Conservation (phyloP, 2,329 filamentous ascomycete genomes). For the Hypoxylon sp. region DNA sequence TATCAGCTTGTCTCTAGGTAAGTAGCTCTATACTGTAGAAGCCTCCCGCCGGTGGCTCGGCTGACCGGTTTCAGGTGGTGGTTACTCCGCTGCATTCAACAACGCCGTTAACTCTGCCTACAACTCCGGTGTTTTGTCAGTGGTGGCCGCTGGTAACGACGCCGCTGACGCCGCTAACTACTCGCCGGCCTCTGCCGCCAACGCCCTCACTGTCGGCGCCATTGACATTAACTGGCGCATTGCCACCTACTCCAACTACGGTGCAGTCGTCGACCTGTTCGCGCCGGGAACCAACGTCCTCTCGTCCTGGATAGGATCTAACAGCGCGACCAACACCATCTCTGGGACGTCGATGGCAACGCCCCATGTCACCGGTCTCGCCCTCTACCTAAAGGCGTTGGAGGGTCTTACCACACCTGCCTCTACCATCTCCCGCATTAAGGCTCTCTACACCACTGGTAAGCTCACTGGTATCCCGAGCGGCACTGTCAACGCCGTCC, state of each 20-base stretch:
- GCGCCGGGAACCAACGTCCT: constrained; percentile 58
- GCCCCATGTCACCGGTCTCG: constrained; percentile 71
- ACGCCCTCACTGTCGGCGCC: constrained; percentile 65
- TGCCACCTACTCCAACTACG: constrained; percentile 65
- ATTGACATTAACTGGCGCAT: constrained; percentile 55
- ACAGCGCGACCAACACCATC: constrained; percentile 56
- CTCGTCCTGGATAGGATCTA: constrained; percentile 57
- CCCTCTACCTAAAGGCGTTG: constrained; percentile 64
- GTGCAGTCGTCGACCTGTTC: constrained; percentile 57
- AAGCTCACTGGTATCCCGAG: constrained; percentile 39
- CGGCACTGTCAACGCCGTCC: constrained; percentile 44
- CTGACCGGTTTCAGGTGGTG: constrained; percentile 51
- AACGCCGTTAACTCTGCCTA: constrained; percentile 61
- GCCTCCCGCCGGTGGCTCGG: background rate
- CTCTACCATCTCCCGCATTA: constrained; percentile 46
- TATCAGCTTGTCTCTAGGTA: constrained; percentile 65
- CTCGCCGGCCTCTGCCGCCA: constrained; percentile 63
- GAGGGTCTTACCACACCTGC: constrained; percentile 58
- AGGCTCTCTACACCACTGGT: constrained; percentile 43
- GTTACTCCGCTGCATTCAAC: constrained; percentile 61
- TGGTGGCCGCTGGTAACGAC: constrained; percentile 68
- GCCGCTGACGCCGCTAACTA: constrained; percentile 53
- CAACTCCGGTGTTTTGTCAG: constrained; percentile 61
- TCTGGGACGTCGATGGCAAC: constrained; percentile 72
- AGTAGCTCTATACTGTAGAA: constrained; percentile 8